These are phyloP conservation scores for Pilobolus umbonatus DNA, from an alignment of 192 early-diverging fungal species.

Conservation along the genomic window DNA sequence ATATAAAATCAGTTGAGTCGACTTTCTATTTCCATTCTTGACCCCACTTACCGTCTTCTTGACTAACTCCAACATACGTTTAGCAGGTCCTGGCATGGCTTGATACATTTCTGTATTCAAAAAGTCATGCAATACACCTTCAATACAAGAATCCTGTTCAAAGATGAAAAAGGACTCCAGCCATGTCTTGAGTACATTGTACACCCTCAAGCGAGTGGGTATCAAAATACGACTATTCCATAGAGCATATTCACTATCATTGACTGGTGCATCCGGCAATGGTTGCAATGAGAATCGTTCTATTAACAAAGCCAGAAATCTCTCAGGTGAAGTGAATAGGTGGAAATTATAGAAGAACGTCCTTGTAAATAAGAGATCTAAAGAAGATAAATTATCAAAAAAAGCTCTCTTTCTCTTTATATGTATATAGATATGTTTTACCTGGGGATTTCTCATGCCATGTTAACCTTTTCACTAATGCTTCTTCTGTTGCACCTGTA, in stretches of 20 bases:
- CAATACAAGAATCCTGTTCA: constrained; percentile 45
- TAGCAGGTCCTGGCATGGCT: constrained; percentile 35
- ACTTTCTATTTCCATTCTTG: constrained; percentile 8
- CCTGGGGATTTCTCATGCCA: constrained; percentile 50
- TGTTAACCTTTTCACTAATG: constrained; percentile 69
- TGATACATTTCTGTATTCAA: constrained; percentile 44
- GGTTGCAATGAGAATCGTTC: constrained; percentile 62
- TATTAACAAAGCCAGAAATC: constrained; percentile 59
- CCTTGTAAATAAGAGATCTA: constrained; percentile 56
- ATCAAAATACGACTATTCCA: constrained; percentile 47
- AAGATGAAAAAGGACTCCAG: constrained; percentile 67
- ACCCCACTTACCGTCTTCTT: constrained; percentile 40
- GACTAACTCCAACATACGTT: constrained; percentile 50
- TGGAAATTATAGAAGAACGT: constrained; percentile 88
- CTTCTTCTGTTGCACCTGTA: constrained; percentile 64
- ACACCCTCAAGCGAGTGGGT: constrained; percentile 70
- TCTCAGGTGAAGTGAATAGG: constrained; percentile 65
- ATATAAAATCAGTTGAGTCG: too few species aligned
- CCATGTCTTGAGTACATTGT: constrained; percentile 80
- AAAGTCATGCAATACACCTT: constrained; percentile 49
- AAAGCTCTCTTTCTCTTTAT: background rate
- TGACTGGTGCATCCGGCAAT: constrained; percentile 21
- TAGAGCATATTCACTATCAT: constrained; percentile 40
- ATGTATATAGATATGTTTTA: background rate
- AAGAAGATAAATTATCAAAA: constrained; percentile 1